These are phyloP conservation scores for Barnettozyma hawaiiensis DNA, from an alignment of 1,139 yeast genomes.

Conservation along the genomic window DNA sequence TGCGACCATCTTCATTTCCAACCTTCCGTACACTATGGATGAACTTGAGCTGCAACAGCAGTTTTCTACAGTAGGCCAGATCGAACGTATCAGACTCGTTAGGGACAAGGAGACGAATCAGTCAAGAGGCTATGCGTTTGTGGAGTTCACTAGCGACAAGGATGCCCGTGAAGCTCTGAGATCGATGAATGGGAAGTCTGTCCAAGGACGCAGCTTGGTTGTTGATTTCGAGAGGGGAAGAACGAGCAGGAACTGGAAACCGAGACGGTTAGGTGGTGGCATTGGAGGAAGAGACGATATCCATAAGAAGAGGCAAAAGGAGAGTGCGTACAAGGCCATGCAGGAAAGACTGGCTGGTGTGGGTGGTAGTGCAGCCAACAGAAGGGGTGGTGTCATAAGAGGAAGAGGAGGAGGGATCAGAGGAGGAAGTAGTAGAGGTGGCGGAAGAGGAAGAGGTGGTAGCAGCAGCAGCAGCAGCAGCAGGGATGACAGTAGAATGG, in stretches of 20 bases:
- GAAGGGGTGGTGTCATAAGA: slow-evolving; percentile 13
- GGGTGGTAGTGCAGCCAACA: slow-evolving; percentile 12
- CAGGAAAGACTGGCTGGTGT: slow-evolving; percentile 9
- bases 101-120: slow-evolving; percentile 47
- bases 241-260: slow-evolving; percentile 70
- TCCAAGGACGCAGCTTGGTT: slow-evolving; percentile 50
- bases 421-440: slow-evolving; percentile 12
- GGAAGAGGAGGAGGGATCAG: slow-evolving; percentile 15
- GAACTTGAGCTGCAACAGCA: slow-evolving; percentile 65
- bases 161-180: slow-evolving; percentile 57
- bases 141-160: slow-evolving; percentile 57
- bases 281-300: slow-evolving; percentile 47
- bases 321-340: slow-evolving; percentile 8
- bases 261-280: slow-evolving; percentile 73
- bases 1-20: slow-evolving; percentile 69
- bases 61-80: slow-evolving; percentile 62
- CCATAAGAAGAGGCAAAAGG: slow-evolving; percentile 9
- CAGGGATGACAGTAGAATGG: not conserved
- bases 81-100: slow-evolving; percentile 63
- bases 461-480: slow-evolving; percentile 5
- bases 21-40: slow-evolving; percentile 59
- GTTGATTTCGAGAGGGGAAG: slow-evolving; percentile 87
- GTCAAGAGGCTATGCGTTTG: slow-evolving; percentile 81
- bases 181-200: slow-evolving; percentile 49
- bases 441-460: slow-evolving; percentile 11